phyloP scores from a whole-genome alignment of 371 early-diverging fungal species.

The Mucor piriformis region DNA sequence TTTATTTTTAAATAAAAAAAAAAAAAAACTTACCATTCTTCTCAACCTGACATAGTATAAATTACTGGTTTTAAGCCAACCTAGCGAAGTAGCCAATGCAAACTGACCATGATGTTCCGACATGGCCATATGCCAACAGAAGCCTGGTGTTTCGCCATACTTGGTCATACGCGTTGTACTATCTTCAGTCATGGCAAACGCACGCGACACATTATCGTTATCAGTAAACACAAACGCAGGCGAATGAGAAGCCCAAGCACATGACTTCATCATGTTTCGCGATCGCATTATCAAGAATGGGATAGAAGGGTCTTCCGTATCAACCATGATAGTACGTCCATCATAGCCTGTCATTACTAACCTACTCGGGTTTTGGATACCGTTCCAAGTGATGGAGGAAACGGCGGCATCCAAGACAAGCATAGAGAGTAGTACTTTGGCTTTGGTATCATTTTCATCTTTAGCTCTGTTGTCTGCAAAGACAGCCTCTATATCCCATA shows the following conservation, averaged over 20 bases:
- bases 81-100: constrained; percentile 8
- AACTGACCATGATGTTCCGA: constrained; percentile 22
- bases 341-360: constrained; percentile 41
- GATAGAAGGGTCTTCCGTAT: constrained; percentile 43
- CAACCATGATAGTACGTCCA: constrained; percentile 40
- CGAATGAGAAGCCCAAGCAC: not conserved
- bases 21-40: constrained; percentile 2
- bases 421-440: constrained; percentile 8
- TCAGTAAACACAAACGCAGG: not conserved
- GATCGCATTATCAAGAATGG: not conserved
- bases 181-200: not conserved
- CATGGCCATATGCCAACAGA: constrained; percentile 11
- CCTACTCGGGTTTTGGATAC: constrained; percentile 14
- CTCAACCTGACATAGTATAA: constrained; percentile 7
- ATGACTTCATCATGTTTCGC: constrained; percentile 9
- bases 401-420: constrained; percentile 34
- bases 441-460: not conserved
- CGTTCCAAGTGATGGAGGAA: constrained; percentile 22
- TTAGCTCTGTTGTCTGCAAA: constrained; percentile 6
- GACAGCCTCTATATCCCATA: constrained; percentile 36
- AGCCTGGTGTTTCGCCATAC: constrained; percentile 7
- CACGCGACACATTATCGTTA: constrained; percentile 6
- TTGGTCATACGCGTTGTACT: not conserved
- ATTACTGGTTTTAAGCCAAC: constrained; percentile 15
- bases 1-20: not conserved